phyloP scores from a whole-genome alignment of 768 basidiomycete genomes.

The Boletus huronensis region DNA sequence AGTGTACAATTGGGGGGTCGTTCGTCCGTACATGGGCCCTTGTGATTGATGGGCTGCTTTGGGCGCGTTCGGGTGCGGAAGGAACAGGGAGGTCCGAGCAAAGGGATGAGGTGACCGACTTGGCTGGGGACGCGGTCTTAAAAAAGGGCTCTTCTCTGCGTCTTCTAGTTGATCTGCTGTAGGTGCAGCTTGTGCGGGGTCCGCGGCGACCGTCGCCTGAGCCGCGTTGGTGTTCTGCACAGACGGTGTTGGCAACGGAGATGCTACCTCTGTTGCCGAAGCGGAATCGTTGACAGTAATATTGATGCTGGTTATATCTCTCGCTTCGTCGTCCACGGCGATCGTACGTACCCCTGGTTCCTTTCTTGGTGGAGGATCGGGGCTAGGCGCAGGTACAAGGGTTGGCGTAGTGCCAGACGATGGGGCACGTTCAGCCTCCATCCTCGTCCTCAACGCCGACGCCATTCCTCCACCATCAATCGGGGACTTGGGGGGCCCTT shows the following conservation, averaged over 20 bases:
- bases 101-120: slow-evolving; percentile 23
- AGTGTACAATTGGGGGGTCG: slow-evolving; percentile 17
- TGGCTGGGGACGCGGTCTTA: slow-evolving; percentile 26
- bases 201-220: slow-evolving; percentile 14
- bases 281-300: neutral
- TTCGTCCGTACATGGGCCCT: slow-evolving; percentile 60
- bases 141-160: slow-evolving; percentile 18
- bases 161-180: slow-evolving; percentile 3
- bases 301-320: slow-evolving; percentile 3
- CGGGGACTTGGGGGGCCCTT: slow-evolving; percentile 12
- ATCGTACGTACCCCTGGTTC: slow-evolving; percentile 6
- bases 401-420: neutral
- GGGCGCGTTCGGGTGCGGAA: slow-evolving; percentile 55
- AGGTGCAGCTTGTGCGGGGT: slow-evolving; percentile 9
- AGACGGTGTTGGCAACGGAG: slow-evolving; percentile 4
- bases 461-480: slow-evolving; percentile 14
- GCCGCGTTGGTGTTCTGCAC: slow-evolving; percentile 12
- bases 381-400: neutral
- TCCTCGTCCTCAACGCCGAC: slow-evolving; percentile 16
- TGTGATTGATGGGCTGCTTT: slow-evolving; percentile 32
- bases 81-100: slow-evolving; percentile 42
- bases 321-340: slow-evolving; percentile 19
- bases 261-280: slow-evolving; percentile 12
- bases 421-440: slow-evolving; percentile 11
- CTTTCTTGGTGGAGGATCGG: neutral